phyloP scores from a whole-genome alignment of 2,329 filamentous ascomycete species.

The Proliferodiscus dingleyae region DNA sequence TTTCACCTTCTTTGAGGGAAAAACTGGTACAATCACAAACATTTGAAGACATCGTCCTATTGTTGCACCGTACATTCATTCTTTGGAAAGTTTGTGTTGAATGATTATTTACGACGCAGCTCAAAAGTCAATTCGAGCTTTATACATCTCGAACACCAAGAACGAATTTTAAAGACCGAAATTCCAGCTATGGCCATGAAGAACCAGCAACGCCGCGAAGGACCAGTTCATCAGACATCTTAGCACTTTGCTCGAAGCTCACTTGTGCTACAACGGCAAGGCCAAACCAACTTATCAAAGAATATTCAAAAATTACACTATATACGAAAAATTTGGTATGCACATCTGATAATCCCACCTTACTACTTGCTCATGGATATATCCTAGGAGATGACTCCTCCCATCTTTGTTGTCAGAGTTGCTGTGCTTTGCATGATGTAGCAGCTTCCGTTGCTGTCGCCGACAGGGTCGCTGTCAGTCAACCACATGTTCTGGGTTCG shows the following conservation, averaged over 20 bases:
- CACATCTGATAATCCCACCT: constrained; percentile 2
- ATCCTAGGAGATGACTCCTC: constrained; percentile 18
- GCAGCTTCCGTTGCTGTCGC: constrained; percentile 26
- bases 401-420: constrained; percentile 23
- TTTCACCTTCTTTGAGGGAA: too few relatives aligned
- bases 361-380: constrained; percentile 1
- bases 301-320: constrained; percentile 12
- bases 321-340: constrained; percentile 12
- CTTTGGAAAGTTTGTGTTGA: too few relatives aligned
- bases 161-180: too few relatives aligned
- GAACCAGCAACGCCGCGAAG: not conserved
- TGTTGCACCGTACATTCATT: too few relatives aligned
- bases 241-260: not conserved
- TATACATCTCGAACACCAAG: too few relatives aligned
- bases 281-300: not conserved
- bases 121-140: too few relatives aligned
- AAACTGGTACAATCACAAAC: too few relatives aligned
- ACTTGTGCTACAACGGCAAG: not conserved
- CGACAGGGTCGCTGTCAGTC: constrained; percentile 19
- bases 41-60: too few relatives aligned
- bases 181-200: constrained; percentile 1
- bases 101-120: too few relatives aligned
- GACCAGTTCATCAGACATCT: not conserved
- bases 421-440: constrained; percentile 23
- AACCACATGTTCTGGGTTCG: constrained; percentile 27